Conservation (phyloP, 2,329 filamentous ascomycete genomes). For the Rutstroemia sp. region DNA sequence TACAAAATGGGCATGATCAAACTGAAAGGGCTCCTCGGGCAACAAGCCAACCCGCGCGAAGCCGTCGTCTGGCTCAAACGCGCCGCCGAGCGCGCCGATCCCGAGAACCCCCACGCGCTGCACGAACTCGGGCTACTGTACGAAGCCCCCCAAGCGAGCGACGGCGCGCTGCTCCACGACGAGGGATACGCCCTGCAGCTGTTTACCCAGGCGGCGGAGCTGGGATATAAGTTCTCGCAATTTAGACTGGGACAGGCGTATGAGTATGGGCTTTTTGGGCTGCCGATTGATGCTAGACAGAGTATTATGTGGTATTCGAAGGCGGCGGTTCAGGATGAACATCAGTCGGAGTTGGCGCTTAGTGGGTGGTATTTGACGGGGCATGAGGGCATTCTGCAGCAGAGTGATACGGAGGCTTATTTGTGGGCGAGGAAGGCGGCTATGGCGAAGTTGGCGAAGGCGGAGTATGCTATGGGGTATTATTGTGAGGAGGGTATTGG, state of each 20-base stretch:
- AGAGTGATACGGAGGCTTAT: conserved; percentile 94
- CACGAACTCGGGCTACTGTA: conserved; percentile 74
- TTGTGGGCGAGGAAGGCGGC: conserved; percentile 95
- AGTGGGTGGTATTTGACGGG: conserved; percentile 96
- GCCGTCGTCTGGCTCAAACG: conserved; percentile 89
- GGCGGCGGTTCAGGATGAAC: conserved; percentile 87
- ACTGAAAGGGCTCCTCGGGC: conserved; percentile 87
- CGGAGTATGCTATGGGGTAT: conserved; percentile 97
- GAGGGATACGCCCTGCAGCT: conserved; percentile 74
- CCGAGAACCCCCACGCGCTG: conserved; percentile 87
- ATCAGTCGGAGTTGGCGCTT: conserved; percentile 79
- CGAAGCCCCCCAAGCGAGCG: conserved; percentile 47
- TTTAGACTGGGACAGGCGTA: conserved; percentile 81
- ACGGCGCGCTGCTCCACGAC: conserved; percentile 66
- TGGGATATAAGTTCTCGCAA: conserved; percentile 94
- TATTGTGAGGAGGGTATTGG: conserved; percentile 95
- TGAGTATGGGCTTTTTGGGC: conserved; percentile 82
- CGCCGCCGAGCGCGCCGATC: conserved; percentile 79
- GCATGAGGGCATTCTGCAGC: conserved; percentile 75
- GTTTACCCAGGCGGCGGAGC: conserved; percentile 75
- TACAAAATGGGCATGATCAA: conserved; percentile 98
- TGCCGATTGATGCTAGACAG: conserved; percentile 71
- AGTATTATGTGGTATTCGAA: conserved; percentile 93
- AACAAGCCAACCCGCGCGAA: conserved; percentile 73
- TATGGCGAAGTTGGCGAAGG: conserved; percentile 79